Base-by-base conservation (phyloP, 345 rosid species). In the Aegle marmelos region DNA sequence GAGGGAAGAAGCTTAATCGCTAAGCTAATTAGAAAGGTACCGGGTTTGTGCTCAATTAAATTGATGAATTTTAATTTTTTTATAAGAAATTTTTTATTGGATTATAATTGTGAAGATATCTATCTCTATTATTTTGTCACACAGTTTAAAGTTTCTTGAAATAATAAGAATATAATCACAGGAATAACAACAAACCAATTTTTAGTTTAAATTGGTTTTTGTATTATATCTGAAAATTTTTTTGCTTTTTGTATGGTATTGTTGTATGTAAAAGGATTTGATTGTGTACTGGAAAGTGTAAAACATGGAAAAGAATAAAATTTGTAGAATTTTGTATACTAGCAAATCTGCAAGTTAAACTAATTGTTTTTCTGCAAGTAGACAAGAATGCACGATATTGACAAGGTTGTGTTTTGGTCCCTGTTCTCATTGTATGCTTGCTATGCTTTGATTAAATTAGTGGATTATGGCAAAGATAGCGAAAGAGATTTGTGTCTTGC, bases 401-500 rank as follows among this genome's bases (percentile, higher is more conserved):
- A 61, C 58, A n/a, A 25, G 57, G 27, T 31, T 39, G 41, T 57
- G 30, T 62, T 24, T 71, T 8, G 56, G 45, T 25, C 31, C 56
- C 33, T 33, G 28, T 0, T 74, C 41, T 76, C 48, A 63, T 74
- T 60, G 33, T 71, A 37, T 31, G 7, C 48, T 73, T 74, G 24
- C 64, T 79, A 68, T 79, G 70, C 72, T 79, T 68, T 82, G 67
- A 70, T 79, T 79, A 80, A 31, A 80, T 64, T 81, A 93, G 98
- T 83, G 96, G 98, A 70, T 73, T 93, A 33, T 91, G 96, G 98
- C 98, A 7, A 30, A 75, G 77, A 74, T 89, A 57, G 88, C 89
- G 0, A 90, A 87, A 78, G 96, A 90, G 86, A 93, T 91, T 62
- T 93, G 98, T 83, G 98, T 90, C 17, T 79, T 93, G 85, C 83